Base-by-base conservation (phyloP, 2,329 filamentous ascomycete genomes). In the Xylariomycetidae sp. region DNA sequence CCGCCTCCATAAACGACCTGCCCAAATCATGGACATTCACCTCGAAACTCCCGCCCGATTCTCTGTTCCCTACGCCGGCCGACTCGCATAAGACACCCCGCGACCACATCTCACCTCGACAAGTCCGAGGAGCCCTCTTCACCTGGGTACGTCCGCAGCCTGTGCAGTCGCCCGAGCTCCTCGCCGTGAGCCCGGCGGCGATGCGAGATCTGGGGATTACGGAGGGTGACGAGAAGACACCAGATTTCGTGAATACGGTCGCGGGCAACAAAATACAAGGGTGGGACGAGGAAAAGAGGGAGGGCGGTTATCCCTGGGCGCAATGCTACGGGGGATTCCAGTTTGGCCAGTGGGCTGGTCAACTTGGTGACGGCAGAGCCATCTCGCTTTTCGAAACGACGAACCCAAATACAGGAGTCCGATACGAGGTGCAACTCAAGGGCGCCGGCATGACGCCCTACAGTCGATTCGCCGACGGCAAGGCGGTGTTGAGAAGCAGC, bases 371-470 rank as follows among this genome's bases (percentile, higher is more conserved):
- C 56, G 92, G 92, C 23, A 77, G 92, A 35, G 92, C 89, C 18
- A 97, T 98, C 48, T 94, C 87, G 22, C 70, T 98, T 2, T 97
- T 97, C 52, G 92, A 98, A 61, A 77, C 81, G 16, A 90, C 80
- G 5, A 94, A 90, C 54, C 79, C 84, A 1, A 54, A 58, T 2
- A 85, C 84, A 0, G 74, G 75, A n/a, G 70, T 66, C 22, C 76
- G 86, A 16, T 96, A 94, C 56, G 92, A 98, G 61, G 58, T 97
- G 27, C 92, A 97, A 61, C 70, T 98, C 40, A 98, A 98, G 60
- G 92, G 92, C 16, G 92, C 92, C 12, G 92, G 92, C 5, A 67
- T 83, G 51, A 98, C 92, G 4, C 92, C 92, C 0, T 98, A 98
- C 64, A 94, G 87, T 25, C 82, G 92, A 4, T 98, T 98, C 48